Percentiles rank a stretch among this genome's conserved stretches.
These are phyloP conservation scores for Lipomyces japonicus DNA, from an alignment of 805 yeast species.

Conservation along the genomic window DNA sequence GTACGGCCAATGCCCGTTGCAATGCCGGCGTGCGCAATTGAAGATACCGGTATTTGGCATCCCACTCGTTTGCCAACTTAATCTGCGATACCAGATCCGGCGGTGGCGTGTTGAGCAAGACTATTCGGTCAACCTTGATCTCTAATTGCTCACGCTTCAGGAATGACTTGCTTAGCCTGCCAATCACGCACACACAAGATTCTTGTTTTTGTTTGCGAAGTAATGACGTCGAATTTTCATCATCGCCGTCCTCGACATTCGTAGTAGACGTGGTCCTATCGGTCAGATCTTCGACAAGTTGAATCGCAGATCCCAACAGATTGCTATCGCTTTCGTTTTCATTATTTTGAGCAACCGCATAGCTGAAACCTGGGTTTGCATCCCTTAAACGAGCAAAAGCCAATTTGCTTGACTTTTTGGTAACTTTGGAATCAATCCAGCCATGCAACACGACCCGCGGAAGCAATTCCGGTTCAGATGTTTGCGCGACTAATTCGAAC, in stretches of 20 bases:
- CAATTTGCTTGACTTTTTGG: slow-evolving; percentile 58
- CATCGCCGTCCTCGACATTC: background rate
- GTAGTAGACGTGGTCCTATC: background rate
- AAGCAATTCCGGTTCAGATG: background rate
- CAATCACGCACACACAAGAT: slow-evolving; percentile 24
- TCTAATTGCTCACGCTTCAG: slow-evolving; percentile 12
- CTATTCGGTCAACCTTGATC: slow-evolving; percentile 6
- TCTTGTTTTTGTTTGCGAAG: slow-evolving; percentile 18
- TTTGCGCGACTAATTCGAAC: background rate
- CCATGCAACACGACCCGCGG: slow-evolving; percentile 57
- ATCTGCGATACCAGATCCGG: slow-evolving; percentile 21
- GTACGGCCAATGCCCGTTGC: slow-evolving; percentile 53
- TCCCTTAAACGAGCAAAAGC: slow-evolving; percentile 78
- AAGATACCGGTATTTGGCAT: slow-evolving; percentile 75
- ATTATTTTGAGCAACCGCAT: background rate
- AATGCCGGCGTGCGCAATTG: slow-evolving; percentile 59
- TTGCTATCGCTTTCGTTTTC: background rate
- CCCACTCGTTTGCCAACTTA: slow-evolving; percentile 48
- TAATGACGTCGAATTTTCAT: too few relatives aligned
- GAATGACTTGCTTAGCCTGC: slow-evolving; percentile 4
- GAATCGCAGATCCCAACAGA: slow-evolving; percentile 9
- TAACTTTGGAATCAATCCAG: slow-evolving; percentile 76
- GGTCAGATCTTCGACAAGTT: slow-evolving; percentile 13
- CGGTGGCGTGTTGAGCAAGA: slow-evolving; percentile 12
- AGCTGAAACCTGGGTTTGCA: slow-evolving; percentile 35